Evolutionary conservation across 257 asterid species (phyloP), one percentile per base, ranked within the genome.

Genomic region (Rhazya stricta): DNA sequence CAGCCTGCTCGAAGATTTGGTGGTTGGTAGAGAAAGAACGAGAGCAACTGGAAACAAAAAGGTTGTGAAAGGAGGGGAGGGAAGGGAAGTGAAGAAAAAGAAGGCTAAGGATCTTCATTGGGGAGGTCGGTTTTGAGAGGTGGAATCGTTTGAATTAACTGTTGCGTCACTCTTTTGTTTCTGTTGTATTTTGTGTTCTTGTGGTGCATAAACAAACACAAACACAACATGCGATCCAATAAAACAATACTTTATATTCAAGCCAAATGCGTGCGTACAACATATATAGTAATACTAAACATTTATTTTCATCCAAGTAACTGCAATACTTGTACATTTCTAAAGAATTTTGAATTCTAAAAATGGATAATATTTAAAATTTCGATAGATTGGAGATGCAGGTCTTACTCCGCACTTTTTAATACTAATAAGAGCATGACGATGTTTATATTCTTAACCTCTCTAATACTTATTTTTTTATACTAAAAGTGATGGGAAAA

Each of bases 21-120:
- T 48, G 34, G 41, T 9, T 66, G 27, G 42, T 8, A n/a, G 18
- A 56, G 16, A 39, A 21, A 18, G 74, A 36, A 45, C 23, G 19
- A 51, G 60, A 36, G 39, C 62, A 30, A 45, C 27, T 23, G 16
- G 54, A 8, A 32, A 67, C 19, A 62, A 15, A 45, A 72, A 51
- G 6, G 45, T 19, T 3, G 7, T 25, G 51, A 76, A 42, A 71
- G 29, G 80, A 72, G 87, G 39, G 34, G 68, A 81, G 76, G 84
- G 69, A 67, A 78, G 78, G 58, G 79, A 74, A 77, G 85, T 76
- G 83, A 82, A 73, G 67, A 63, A 63, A 85, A 74, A 84, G 68
- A 74, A 84, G 68, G 79, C 54, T 71, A 79, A 73, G 83, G 71
- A 70, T 21, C 54, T 78, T 80, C 83, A 72, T 76, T 82, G 88